Conservation (phyloP, 2,329 filamentous ascomycete genomes). For the Sclerotinia sclerotiorum region DNA sequence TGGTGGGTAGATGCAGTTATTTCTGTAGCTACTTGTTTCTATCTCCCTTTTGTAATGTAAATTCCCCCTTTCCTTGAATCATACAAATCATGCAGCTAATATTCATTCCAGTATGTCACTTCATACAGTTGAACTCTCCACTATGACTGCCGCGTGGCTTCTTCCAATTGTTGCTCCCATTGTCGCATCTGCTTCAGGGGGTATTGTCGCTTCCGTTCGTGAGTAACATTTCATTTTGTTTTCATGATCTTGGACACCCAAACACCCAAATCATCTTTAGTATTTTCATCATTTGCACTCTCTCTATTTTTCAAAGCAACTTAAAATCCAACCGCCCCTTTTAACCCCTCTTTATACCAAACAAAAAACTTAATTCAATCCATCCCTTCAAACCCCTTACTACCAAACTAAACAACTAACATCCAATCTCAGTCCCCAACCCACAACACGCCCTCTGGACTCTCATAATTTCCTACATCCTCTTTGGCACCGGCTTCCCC, state of each 20-base stretch:
- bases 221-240: not conserved
- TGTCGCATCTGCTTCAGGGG: slow-evolving; percentile 64
- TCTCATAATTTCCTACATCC: slow-evolving; percentile 62
- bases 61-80: not conserved
- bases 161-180: slow-evolving; percentile 67
- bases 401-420: too few species aligned
- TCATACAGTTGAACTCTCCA: slow-evolving; percentile 48
- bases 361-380: too few species aligned
- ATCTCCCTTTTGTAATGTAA: slow-evolving; percentile 57
- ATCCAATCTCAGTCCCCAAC: slow-evolving; percentile 46
- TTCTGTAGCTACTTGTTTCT: slow-evolving; percentile 54
- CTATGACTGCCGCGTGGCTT: slow-evolving; percentile 64
- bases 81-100: slow-evolving; percentile 14
- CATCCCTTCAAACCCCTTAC: too few species aligned
- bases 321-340: too few species aligned
- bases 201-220: slow-evolving; percentile 58
- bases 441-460: slow-evolving; percentile 58
- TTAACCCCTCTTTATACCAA: not conserved
- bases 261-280: not conserved
- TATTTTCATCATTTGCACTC: not conserved
- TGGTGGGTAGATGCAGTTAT: slow-evolving; percentile 59
- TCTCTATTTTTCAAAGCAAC: not conserved
- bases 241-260: not conserved
- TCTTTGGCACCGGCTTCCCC: slow-evolving; percentile 65
- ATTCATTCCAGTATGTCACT: slow-evolving; percentile 34